These are phyloP conservation scores for Puccinia polysora DNA, from an alignment of 1,284 basidiomycete genomes.

Conservation along the genomic window DNA sequence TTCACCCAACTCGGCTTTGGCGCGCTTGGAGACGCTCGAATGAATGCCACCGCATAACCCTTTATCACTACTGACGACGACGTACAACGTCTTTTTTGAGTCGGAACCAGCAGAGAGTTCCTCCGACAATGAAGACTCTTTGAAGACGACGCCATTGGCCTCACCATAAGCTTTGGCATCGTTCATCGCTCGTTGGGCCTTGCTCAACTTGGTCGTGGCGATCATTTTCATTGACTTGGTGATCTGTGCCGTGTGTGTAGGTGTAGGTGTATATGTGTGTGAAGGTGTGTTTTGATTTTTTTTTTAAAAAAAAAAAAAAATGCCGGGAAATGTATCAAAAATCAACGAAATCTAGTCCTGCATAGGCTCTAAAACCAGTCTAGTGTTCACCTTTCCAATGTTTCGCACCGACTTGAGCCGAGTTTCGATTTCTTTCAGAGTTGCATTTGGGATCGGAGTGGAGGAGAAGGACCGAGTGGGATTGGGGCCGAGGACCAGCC, in stretches of 20 bases:
- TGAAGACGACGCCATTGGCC: slow-evolving; percentile 61
- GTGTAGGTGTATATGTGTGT: not conserved
- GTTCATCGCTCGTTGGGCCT: slow-evolving; percentile 91
- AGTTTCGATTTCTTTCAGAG: slow-evolving; percentile 92
- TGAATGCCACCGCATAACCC: slow-evolving; percentile 99
- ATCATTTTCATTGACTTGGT: slow-evolving; percentile 91
- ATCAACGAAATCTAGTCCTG: not conserved
- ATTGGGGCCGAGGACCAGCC: not conserved
- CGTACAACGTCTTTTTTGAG: slow-evolving; percentile 60
- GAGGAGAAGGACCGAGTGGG: slow-evolving; percentile 60
- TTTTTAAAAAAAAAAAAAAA: not conserved
- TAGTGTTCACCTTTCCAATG: slow-evolving; percentile 52
- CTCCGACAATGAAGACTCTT: slow-evolving; percentile 33
- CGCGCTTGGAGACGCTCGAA: slow-evolving; percentile 87
- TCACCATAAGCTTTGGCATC: slow-evolving; percentile 89
- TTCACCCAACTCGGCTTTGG: slow-evolving; percentile 61
- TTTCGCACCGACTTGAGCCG: slow-evolving; percentile 92
- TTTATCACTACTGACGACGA: slow-evolving; percentile 95
- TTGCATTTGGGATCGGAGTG: slow-evolving; percentile 82
- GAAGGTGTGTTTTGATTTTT: not conserved
- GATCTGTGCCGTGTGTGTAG: slow-evolving; percentile 23
- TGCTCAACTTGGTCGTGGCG: slow-evolving; percentile 92
- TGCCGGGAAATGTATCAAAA: not conserved
- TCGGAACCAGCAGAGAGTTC: slow-evolving; percentile 50
- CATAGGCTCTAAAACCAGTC: not conserved